Percentiles rank a stretch among this genome's conserved stretches.
Conservation (phyloP, 2,329 filamentous ascomycete species). For the Cercospora zeae-maydis region DNA sequence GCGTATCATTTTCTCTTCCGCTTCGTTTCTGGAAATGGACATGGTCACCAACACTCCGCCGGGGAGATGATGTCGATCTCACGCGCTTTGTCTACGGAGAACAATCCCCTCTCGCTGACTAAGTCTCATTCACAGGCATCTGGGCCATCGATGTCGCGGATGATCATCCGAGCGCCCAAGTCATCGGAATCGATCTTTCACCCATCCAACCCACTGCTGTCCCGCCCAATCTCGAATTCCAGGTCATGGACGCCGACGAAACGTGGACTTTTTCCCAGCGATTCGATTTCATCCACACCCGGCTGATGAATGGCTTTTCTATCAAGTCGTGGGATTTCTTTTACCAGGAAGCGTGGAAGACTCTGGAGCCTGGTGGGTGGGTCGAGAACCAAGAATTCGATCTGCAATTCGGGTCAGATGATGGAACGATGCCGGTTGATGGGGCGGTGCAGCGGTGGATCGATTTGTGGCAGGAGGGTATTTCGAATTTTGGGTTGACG, state of each 20-base stretch:
- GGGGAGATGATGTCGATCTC: neutral
- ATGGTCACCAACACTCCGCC: neutral
- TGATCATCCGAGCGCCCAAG: conserved; percentile 27
- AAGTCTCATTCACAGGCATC: conserved; percentile 8
- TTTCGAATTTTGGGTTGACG: conserved; percentile 25
- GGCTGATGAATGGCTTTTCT: conserved; percentile 32
- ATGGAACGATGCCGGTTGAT: conserved; percentile 23
- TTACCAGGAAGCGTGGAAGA: conserved; percentile 27
- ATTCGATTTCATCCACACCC: conserved; percentile 34
- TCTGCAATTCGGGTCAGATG: conserved; percentile 27
- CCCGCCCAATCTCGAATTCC: conserved; percentile 24
- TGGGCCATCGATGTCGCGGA: conserved; percentile 27
- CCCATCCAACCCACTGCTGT: conserved; percentile 32
- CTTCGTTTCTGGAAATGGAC: neutral
- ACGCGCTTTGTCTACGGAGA: neutral
- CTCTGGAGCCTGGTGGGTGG: conserved; percentile 37
- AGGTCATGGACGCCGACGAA: conserved; percentile 24
- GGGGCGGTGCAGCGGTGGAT: conserved; percentile 24
- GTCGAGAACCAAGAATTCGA: conserved; percentile 42
- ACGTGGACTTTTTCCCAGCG: conserved; percentile 25
- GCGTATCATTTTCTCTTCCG: neutral
- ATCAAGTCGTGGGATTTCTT: conserved; percentile 31
- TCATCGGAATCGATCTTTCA: conserved; percentile 31
- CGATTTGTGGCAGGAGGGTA: conserved; percentile 27
- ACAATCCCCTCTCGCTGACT: neutral